These are phyloP conservation scores for Hemileccinum rubropunctum DNA, from an alignment of 768 basidiomycete species.

Conservation along the genomic window DNA sequence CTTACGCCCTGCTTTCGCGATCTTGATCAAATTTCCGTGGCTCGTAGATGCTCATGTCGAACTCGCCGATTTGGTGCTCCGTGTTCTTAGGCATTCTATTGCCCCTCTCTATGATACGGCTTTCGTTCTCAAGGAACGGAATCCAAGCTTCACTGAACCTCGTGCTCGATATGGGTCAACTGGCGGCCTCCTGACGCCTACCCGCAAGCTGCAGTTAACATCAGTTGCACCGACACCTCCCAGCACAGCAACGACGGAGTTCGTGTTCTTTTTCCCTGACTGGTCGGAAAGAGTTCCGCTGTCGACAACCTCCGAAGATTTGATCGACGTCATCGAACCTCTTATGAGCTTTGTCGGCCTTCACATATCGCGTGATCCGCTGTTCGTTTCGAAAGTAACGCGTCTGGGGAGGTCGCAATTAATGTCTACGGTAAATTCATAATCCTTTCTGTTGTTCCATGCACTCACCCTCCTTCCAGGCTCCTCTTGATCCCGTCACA, in stretches of 20 bases:
- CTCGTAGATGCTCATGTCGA: conserved; percentile 77
- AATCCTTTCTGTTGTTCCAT: background rate
- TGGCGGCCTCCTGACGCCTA: conserved; percentile 49
- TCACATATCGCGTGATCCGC: conserved; percentile 74
- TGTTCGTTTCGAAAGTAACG: conserved; percentile 76
- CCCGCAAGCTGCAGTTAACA: conserved; percentile 67
- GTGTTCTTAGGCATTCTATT: conserved; percentile 68
- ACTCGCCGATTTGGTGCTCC: conserved; percentile 83
- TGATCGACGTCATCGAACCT: conserved; percentile 74
- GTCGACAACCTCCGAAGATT: conserved; percentile 62
- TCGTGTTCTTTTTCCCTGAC: conserved; percentile 87
- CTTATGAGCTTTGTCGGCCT: conserved; percentile 77
- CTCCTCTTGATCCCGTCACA: conserved; percentile 55
- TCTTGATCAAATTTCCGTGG: conserved; percentile 85
- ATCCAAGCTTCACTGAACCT: conserved; percentile 58
- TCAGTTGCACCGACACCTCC: conserved; percentile 80
- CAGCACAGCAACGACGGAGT: conserved; percentile 67
- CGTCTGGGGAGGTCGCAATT: conserved; percentile 72
- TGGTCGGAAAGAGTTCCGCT: conserved; percentile 74
- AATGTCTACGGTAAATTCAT: conserved; percentile 45
- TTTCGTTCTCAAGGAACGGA: conserved; percentile 56
- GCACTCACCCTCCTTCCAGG: conserved; percentile 27
- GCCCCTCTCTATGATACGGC: conserved; percentile 57
- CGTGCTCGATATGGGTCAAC: conserved; percentile 61
- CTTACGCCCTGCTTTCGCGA: conserved; percentile 68